Evolutionary conservation across 106 monocot species (phyloP), one percentile per base, ranked within the genome.

Genomic region (Dendrobium chrysotoxum): DNA sequence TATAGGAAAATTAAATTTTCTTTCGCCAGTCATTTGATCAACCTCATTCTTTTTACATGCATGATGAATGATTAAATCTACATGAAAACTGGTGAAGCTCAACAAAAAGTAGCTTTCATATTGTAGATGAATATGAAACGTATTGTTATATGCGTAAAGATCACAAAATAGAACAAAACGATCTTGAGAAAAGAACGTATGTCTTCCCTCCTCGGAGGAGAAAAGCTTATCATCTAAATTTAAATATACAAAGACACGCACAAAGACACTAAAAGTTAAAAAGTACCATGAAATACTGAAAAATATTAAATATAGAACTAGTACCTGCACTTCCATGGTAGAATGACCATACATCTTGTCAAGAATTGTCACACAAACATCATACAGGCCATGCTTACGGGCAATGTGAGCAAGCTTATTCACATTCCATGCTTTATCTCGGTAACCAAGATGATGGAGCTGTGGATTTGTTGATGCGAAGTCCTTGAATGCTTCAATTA

Each of bases 381-480:
- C 95, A 83, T 95, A 81, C 10, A 99, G 89, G 23, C 95, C 95
- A 82, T 99, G 99, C 78, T 95, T 99, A 79, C 99, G 92, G 72
- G 99, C 88, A 76, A 99, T 87, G 78, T 90, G 99, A 5, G 95
- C 99, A 64, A 99, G 87, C 86, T 95, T 99, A 80, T 99, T 99
- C 47, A 99, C 99, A 90, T 99, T 99, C 99, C 99, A 99, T 45
- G 95, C 99, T 80, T 99, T 99, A 68, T 99, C 99, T 81, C 98
- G 86, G 80, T 93, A 99, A 25, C 99, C 99, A 79, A 99, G 93
- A 88, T 93, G 99, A 82, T 95, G 92, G 67, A 99, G 91, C 76
- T 93, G 95, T 55, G 87, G 93, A 53, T 91, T 99, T 77, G 95
- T 95, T 65, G 95, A 88, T 85, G 82, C 88, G 85, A 86, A 95